These are phyloP conservation scores for Metschnikowia drakensbergensis DNA, from an alignment of 805 yeast genomes.

Conservation along the genomic window DNA sequence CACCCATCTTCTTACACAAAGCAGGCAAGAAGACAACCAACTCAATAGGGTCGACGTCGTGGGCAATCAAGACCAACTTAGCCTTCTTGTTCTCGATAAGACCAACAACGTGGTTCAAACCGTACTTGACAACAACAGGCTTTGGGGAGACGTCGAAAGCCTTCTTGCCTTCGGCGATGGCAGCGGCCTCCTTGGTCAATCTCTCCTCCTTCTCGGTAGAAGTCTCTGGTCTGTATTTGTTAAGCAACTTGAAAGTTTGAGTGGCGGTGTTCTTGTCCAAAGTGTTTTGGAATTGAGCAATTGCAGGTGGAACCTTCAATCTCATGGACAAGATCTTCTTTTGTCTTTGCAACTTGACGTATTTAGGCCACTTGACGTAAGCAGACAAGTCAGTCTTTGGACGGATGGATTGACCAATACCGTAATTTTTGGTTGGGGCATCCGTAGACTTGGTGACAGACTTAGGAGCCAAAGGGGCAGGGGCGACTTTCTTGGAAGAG, in stretches of 20 bases:
- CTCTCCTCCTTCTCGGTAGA: constrained; percentile 97
- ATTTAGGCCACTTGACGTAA: constrained; percentile 99
- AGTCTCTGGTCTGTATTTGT: constrained; percentile 99
- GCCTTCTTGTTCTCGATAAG: constrained; percentile 98
- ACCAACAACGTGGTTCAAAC: constrained; percentile 98
- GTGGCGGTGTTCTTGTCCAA: constrained; percentile 99
- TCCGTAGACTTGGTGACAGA: constrained; percentile 21
- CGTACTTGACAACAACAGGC: constrained; percentile 96
- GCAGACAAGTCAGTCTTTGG: constrained; percentile 95
- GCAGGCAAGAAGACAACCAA: constrained; percentile 97
- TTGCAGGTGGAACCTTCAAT: constrained; percentile 98
- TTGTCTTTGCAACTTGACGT: constrained; percentile 98
- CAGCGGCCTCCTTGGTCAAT: constrained; percentile 98
- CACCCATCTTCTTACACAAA: constrained; percentile 98
- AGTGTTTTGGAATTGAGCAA: constrained; percentile 93
- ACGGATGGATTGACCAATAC: constrained; percentile 95
- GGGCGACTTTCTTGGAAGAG: constrained; percentile 48
- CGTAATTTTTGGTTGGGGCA: constrained; percentile 62
- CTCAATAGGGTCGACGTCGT: constrained; percentile 99
- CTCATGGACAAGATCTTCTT: constrained; percentile 93
- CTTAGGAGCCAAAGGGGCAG: constrained; percentile 44
- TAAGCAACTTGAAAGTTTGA: constrained; percentile 92
- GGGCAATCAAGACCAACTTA: constrained; percentile 93
- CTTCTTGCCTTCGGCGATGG: constrained; percentile 96
- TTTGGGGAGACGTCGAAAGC: constrained; percentile 95